Percentiles rank a stretch among this genome's conserved stretches.
Evolutionary conservation across 2,329 filamentous ascomycete genomes (phyloP).

Genomic region (Aspergillus neoniger): DNA sequence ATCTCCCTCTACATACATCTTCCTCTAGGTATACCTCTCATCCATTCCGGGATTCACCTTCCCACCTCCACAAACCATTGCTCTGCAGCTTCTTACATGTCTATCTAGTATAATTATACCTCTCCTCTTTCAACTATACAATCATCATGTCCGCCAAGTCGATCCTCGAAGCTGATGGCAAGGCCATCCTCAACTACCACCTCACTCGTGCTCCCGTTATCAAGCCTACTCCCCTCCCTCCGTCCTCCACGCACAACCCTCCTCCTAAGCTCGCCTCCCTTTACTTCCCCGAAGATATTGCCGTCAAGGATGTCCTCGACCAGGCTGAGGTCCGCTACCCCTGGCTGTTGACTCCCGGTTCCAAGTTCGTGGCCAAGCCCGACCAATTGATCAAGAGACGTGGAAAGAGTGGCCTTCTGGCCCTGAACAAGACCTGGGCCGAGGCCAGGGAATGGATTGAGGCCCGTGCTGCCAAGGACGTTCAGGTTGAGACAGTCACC

Average conservation of each 20-base stretch:
- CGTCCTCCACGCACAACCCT: constrained; percentile 84
- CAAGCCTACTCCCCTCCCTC: constrained; percentile 92
- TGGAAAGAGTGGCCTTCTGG: constrained; percentile 96
- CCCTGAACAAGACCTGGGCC: constrained; percentile 94
- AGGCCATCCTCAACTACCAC: constrained; percentile 99
- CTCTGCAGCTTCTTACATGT: constrained; percentile 9
- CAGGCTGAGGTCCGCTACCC: constrained; percentile 96
- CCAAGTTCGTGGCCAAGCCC: constrained; percentile 98
- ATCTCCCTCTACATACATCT: constrained; percentile 7
- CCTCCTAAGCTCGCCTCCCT: constrained; percentile 87
- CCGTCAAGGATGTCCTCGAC: constrained; percentile 81
- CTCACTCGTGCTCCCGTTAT: constrained; percentile 95
- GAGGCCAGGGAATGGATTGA: constrained; percentile 94
- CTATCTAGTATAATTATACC: constrained; percentile 7
- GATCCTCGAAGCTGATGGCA: constrained; percentile 98
- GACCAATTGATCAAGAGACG: constrained; percentile 99
- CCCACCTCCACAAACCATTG: constrained; percentile 15
- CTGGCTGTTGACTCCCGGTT: constrained; percentile 79
- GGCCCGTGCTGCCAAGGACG: constrained; percentile 84
- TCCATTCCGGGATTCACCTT: constrained; percentile 9
- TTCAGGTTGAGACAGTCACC: constrained; percentile 88
- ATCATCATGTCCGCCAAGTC: constrained; percentile 85
- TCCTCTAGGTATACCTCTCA: constrained; percentile 3
- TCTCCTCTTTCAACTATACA: constrained; percentile 24
- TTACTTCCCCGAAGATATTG: constrained; percentile 86